Evolutionary conservation across 148 eudicot genomes (phyloP), one percentile per base, ranked within the genome.

Genomic region (Vaccinium corymbosum): DNA sequence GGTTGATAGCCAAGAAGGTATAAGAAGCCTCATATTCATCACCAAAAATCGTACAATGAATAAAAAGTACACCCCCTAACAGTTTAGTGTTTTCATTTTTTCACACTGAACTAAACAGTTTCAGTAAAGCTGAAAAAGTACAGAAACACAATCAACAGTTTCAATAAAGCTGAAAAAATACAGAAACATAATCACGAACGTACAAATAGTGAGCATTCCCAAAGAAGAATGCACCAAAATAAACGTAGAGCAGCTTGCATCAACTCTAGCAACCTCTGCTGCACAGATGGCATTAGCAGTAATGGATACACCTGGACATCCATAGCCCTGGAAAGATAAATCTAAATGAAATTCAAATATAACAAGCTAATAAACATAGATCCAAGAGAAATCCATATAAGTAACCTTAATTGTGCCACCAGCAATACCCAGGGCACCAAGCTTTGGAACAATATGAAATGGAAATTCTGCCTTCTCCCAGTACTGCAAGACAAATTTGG

Each of bases 381-480:
- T 29, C 29, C 57, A 76, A 57, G 46, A 9, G 81, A 70, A 10
- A 53, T 8, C 17, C 75, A 35, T 77, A 9, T 6, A 88, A 38
- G 74, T 86, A 96, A 96, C 99, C 99, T 96, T 92, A 79, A 96
- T 94, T 52, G 93, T 93, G 84, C 98, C 95, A 77, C 99, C 99
- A 84, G 94, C 92, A 84, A 95, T 77, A 79, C 77, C 78, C 85
- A 95, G 75, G 50, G 93, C 93, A 78, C 90, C 94, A 84, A 95
- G 92, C 88, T 94, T 94, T 25, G 98, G 98, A 85, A 95, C 86
- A 82, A 95, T 82, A 75, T 95, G 94, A 85, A 95, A 95, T 66
- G 98, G 98, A 89, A 95, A 95, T 90, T 95, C 93, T 27, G 98
- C 98, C 76, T 89, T 95, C 90, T 95, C 98, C 98, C 98, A 95